Conservation (phyloP, 2,329 filamentous ascomycete genomes). For the Neofusicoccum kwambonambiense region DNA sequence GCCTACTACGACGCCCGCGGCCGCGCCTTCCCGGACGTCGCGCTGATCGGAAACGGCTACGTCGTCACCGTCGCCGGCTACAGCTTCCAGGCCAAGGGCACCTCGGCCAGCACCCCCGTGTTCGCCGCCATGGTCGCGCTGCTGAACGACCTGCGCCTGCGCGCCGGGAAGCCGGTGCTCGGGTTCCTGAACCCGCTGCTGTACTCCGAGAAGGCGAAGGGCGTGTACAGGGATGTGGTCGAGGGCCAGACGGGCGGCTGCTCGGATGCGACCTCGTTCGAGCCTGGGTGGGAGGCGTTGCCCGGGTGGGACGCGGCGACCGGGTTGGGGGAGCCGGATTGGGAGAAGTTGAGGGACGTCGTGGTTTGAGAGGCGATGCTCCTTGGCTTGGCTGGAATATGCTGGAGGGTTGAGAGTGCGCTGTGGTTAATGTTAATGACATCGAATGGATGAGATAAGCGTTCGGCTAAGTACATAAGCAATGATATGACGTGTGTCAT, state of each 20-base stretch:
- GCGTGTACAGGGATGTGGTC: slow-evolving; percentile 42
- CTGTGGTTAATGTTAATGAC: background rate
- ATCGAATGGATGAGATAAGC: background rate
- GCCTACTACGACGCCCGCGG: slow-evolving; percentile 47
- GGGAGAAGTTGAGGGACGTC: slow-evolving; percentile 26
- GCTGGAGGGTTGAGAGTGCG: background rate
- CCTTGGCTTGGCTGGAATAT: background rate
- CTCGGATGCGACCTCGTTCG: slow-evolving; percentile 20
- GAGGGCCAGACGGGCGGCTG: slow-evolving; percentile 30
- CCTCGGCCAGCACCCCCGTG: slow-evolving; percentile 25
- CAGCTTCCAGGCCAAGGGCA: slow-evolving; percentile 22
- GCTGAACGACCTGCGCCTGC: slow-evolving; percentile 52
- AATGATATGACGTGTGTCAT: background rate
- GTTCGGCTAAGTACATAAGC: background rate
- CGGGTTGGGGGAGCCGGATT: slow-evolving; percentile 50
- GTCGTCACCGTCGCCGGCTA: slow-evolving; percentile 24
- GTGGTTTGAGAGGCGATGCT: background rate
- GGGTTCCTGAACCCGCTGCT: slow-evolving; percentile 55
- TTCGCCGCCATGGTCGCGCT: slow-evolving; percentile 27
- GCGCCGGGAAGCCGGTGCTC: slow-evolving; percentile 46
- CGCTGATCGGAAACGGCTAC: slow-evolving; percentile 44
- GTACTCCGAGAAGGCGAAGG: slow-evolving; percentile 30
- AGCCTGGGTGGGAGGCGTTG: slow-evolving; percentile 40
- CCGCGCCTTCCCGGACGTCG: slow-evolving; percentile 51
- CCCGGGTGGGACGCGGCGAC: slow-evolving; percentile 51